Evolutionary conservation across 257 asterid genomes (phyloP).

Genomic region (Scutellaria minor): DNA sequence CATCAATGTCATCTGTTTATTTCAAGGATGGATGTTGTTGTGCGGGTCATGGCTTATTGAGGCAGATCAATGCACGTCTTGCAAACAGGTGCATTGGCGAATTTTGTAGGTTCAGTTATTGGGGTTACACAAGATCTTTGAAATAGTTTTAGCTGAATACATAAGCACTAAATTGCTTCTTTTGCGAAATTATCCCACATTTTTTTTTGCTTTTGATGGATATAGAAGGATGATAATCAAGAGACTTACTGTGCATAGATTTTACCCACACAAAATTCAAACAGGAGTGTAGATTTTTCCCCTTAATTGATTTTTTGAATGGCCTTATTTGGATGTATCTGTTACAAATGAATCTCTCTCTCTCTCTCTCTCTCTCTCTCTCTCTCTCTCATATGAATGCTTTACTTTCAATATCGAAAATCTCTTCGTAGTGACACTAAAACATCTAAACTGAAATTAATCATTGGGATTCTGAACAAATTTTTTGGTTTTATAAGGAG

Average conservation of each 20-base stretch:
- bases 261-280: slow-evolving; percentile 30
- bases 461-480: neutral
- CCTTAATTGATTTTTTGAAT: neutral
- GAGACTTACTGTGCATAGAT: slow-evolving; percentile 22
- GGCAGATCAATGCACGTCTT: slow-evolving; percentile 25
- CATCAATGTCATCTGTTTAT: neutral
- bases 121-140: slow-evolving; percentile 34
- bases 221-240: slow-evolving; percentile 36
- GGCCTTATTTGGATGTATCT: slow-evolving; percentile 27
- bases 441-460: neutral
- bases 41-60: slow-evolving; percentile 30
- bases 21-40: neutral
- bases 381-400: neutral
- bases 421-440: too few relatives aligned
- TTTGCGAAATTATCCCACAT: slow-evolving; percentile 15
- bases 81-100: slow-evolving; percentile 35
- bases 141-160: slow-evolving; percentile 37
- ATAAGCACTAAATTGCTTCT: slow-evolving; percentile 23
- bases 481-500: too few relatives aligned
- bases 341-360: slow-evolving; percentile 23
- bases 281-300: slow-evolving; percentile 30
- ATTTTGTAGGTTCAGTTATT: slow-evolving; percentile 35
- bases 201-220: slow-evolving; percentile 24
- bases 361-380: neutral
- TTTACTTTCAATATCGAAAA: too few relatives aligned